Percentiles rank a stretch among this genome's conserved stretches.
Evolutionary conservation across 768 basidiomycete species (phyloP).

Genomic region (Hemileccinum impolitum): DNA sequence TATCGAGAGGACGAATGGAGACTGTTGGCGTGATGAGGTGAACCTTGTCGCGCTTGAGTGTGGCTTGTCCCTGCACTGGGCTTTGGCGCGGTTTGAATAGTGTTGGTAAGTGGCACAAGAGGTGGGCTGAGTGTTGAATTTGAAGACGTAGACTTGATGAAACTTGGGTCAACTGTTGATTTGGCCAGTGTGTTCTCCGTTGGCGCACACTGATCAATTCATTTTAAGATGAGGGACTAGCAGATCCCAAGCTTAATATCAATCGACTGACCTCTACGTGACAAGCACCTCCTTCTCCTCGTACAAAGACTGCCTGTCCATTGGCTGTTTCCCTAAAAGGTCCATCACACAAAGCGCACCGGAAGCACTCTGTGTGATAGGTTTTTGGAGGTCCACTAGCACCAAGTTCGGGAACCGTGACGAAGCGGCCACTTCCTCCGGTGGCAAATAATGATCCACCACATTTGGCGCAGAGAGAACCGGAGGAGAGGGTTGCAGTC

Average conservation of each 20-base stretch:
- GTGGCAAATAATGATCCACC: slow-evolving; percentile 52
- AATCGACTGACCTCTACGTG: slow-evolving; percentile 51
- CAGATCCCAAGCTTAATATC: background rate
- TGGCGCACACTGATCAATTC: slow-evolving; percentile 40
- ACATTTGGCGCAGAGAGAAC: slow-evolving; percentile 61
- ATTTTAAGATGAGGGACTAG: slow-evolving; percentile 6
- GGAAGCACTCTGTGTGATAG: slow-evolving; percentile 77
- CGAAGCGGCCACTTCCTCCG: slow-evolving; percentile 59
- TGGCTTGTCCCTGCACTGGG: slow-evolving; percentile 1
- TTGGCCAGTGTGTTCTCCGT: slow-evolving; percentile 28
- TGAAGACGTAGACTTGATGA: slow-evolving; percentile 9
- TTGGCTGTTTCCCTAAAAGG: slow-evolving; percentile 57
- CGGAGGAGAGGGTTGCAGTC: slow-evolving; percentile 33
- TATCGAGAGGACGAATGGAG: slow-evolving; percentile 31
- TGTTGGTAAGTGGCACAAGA: slow-evolving; percentile 19
- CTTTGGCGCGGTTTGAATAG: slow-evolving; percentile 10
- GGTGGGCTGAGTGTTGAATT: slow-evolving; percentile 17
- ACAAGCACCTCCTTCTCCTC: slow-evolving; percentile 60
- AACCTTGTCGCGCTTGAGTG: slow-evolving; percentile 12
- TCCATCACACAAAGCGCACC: slow-evolving; percentile 62
- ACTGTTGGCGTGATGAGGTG: slow-evolving; percentile 10
- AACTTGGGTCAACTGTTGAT: slow-evolving; percentile 5
- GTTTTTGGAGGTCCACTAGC: slow-evolving; percentile 44
- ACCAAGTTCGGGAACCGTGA: slow-evolving; percentile 60
- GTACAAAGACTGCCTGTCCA: slow-evolving; percentile 71